Conservation (phyloP, 2,329 filamentous ascomycete genomes). For the Xylariaceae sp. region DNA sequence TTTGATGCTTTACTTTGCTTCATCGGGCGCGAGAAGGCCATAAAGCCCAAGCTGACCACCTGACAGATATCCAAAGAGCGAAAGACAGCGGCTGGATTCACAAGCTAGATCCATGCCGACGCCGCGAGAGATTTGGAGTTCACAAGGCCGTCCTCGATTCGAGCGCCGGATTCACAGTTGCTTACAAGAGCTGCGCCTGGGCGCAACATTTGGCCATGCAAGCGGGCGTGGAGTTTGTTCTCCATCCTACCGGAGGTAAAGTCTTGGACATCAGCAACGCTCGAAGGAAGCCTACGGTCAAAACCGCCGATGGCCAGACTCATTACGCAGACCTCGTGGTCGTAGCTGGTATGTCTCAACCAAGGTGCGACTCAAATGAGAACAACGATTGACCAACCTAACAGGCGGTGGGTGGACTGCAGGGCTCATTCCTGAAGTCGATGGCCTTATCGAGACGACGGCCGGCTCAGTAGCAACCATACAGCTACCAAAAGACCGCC, state of each 20-base stretch:
- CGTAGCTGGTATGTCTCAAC: conserved; percentile 27
- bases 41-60: no score
- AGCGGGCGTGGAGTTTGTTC: conserved; percentile 38
- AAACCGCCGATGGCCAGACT: conserved; percentile 15
- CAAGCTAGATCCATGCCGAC: conserved; percentile 30
- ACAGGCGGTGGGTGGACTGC: conserved; percentile 20
- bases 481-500: conserved; percentile 32
- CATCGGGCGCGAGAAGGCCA: no score
- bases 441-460: conserved; percentile 18
- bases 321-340: conserved; percentile 20
- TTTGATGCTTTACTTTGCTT: no score
- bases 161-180: conserved; percentile 39
- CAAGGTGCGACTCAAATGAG: neutral
- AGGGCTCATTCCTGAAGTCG: conserved; percentile 14
- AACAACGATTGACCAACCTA: conserved; percentile 20
- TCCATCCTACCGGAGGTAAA: conserved; percentile 25
- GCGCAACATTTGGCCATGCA: conserved; percentile 32
- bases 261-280: conserved; percentile 13
- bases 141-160: conserved; percentile 39
- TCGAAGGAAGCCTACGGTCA: conserved; percentile 8
- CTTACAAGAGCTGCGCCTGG: conserved; percentile 23
- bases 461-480: conserved; percentile 25
- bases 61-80: conserved; percentile 16
- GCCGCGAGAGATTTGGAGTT: conserved; percentile 21
- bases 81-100: conserved; percentile 16